phyloP scores from a whole-genome alignment of 306 rosid species.

The Hylodesmum podocarpum region DNA sequence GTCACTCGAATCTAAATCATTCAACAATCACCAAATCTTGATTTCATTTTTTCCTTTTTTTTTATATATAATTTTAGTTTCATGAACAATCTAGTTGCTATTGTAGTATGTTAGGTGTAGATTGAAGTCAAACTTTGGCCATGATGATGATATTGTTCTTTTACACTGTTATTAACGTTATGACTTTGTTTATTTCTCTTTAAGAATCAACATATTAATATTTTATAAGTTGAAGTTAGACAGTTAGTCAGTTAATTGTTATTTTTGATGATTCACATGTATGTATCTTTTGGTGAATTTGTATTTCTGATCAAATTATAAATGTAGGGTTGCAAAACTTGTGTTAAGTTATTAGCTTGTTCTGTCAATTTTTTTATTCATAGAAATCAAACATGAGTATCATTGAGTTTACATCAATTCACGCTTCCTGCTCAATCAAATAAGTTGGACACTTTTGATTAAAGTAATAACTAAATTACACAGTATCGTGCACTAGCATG shows the following conservation, averaged over 20 bases:
- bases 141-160: background rate
- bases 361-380: background rate
- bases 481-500: background rate
- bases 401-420: no score
- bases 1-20: background rate
- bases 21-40: background rate
- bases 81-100: background rate
- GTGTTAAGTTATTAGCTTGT: background rate
- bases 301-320: background rate
- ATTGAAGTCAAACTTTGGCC: background rate
- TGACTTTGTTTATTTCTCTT: background rate
- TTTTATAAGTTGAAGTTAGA: background rate
- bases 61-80: background rate
- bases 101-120: background rate
- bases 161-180: background rate
- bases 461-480: background rate
- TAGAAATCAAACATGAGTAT: no score
- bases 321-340: background rate
- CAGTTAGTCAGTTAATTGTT: background rate
- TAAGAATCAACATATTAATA: background rate
- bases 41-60: background rate
- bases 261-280: background rate
- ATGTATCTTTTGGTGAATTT: background rate
- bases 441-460: no score
- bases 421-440: no score